Evolutionary conservation across 768 basidiomycete species (phyloP).

Genomic region (Russula vinacea): DNA sequence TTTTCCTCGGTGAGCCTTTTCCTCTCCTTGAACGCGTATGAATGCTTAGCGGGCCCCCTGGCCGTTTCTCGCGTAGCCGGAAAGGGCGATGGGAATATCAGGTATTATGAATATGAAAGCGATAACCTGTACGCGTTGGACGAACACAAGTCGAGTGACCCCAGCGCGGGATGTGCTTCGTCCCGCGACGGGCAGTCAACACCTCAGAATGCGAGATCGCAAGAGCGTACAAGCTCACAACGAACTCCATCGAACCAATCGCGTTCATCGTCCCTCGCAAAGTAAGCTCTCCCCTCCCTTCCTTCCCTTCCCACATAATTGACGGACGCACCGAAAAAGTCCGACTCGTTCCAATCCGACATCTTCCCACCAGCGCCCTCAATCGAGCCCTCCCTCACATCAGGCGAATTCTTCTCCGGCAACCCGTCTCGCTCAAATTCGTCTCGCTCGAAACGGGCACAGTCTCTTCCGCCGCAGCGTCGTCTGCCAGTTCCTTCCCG

Average conservation of each 20-base stretch:
- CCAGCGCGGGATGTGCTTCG: conserved; percentile 98
- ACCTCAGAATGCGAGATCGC: conserved; percentile 94
- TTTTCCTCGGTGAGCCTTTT: conserved; percentile 62
- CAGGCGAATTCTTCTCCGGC: conserved; percentile 84
- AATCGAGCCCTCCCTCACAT: conserved; percentile 70
- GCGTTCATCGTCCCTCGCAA: conserved; percentile 94
- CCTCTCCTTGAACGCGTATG: too few species aligned
- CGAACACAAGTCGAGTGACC: conserved; percentile 87
- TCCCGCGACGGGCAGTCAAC: conserved; percentile 86
- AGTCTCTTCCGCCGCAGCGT: conserved; percentile 37
- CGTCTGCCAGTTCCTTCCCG: conserved; percentile 4
- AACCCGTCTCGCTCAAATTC: conserved; percentile 75
- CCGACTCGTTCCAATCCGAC: conserved; percentile 95
- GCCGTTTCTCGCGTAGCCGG: background rate
- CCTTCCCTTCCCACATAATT: background rate
- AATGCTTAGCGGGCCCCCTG: background rate
- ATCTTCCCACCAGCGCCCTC: conserved; percentile 93
- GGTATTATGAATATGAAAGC: conserved; percentile 94
- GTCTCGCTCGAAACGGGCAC: conserved; percentile 74
- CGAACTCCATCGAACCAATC: conserved; percentile 77
- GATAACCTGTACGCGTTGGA: conserved; percentile 73
- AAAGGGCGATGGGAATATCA: conserved; percentile 85
- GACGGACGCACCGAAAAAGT: conserved; percentile 42
- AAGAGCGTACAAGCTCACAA: conserved; percentile 84
- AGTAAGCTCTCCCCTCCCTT: conserved; percentile 42